Conservation (phyloP, 2,329 filamentous ascomycete genomes). For the Calonectria montana region DNA sequence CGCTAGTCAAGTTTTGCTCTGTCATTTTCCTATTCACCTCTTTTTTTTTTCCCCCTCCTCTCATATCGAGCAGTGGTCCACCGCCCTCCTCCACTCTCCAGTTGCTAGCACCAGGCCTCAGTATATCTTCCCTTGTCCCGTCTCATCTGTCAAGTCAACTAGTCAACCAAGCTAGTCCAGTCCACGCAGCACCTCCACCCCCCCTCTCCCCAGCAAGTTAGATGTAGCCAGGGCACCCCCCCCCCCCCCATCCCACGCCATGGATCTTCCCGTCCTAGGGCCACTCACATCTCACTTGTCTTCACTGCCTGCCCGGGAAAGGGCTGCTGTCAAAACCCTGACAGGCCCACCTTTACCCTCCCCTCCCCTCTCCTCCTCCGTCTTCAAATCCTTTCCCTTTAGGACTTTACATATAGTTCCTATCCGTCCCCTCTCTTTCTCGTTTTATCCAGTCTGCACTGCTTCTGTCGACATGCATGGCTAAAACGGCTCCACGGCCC, state of each 20-base stretch:
- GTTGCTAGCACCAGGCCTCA: background rate
- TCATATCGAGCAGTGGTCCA: background rate
- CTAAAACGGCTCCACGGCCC: background rate
- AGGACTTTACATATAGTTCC: background rate
- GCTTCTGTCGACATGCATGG: background rate
- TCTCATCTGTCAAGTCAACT: background rate
- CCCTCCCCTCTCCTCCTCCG: background rate
- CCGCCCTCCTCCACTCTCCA: background rate
- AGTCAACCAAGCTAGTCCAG: background rate
- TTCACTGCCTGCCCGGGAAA: constrained; percentile 1
- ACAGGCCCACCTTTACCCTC: constrained; percentile 2
- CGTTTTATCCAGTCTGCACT: background rate
- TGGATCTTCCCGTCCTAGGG: constrained; percentile 1
- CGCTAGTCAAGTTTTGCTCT: background rate
- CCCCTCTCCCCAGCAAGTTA: background rate
- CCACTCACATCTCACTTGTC: background rate
- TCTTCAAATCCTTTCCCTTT: background rate
- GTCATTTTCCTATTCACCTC: background rate
- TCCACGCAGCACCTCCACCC: background rate
- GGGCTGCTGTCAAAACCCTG: constrained; percentile 1
- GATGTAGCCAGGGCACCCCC: background rate
- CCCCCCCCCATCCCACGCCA: background rate
- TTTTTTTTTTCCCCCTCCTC: background rate
- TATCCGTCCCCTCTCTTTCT: background rate
- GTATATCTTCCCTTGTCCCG: background rate